These are phyloP conservation scores for Penicillium capsulatum DNA, from an alignment of 2,329 filamentous ascomycete species.

Conservation along the genomic window DNA sequence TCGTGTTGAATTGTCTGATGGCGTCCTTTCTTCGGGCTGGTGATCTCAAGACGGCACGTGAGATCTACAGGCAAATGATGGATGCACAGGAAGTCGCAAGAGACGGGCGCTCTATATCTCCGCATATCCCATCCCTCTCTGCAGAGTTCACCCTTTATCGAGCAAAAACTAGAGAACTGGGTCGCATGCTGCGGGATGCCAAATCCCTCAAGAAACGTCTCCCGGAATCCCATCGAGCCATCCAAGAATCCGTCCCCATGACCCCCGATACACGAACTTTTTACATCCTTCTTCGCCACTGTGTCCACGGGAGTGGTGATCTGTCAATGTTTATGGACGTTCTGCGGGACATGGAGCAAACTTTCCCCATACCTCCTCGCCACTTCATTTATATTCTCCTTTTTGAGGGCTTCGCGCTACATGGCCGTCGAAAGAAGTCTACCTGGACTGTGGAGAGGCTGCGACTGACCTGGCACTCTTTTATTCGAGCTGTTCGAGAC, in stretches of 20 bases:
- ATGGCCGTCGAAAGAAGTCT: conserved; percentile 61
- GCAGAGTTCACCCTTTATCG: conserved; percentile 39
- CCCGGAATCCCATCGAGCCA: conserved; percentile 52
- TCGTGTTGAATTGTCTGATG: conserved; percentile 83
- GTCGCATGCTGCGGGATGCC: conserved; percentile 47
- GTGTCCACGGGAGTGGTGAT: conserved; percentile 64
- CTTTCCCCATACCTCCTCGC: conserved; percentile 63
- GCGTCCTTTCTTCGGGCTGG: conserved; percentile 69
- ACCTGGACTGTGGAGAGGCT: conserved; percentile 71
- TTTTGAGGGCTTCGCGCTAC: conserved; percentile 73
- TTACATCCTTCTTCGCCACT: conserved; percentile 71
- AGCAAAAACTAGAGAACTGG: conserved; percentile 42
- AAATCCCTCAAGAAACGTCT: conserved; percentile 45
- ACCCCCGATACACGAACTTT: conserved; percentile 76
- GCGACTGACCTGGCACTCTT: conserved; percentile 61
- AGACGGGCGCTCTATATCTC: conserved; percentile 17
- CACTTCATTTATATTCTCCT: conserved; percentile 74
- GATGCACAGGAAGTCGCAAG: conserved; percentile 45
- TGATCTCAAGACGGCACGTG: conserved; percentile 71
- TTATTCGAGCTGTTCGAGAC: conserved; percentile 48
- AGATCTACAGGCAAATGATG: conserved; percentile 84
- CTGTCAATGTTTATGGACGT: conserved; percentile 66
- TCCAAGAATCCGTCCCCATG: conserved; percentile 64
- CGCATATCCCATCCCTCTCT: conserved; percentile 7
- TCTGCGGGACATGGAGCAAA: conserved; percentile 72